phyloP scores from a whole-genome alignment of 2,329 filamentous ascomycete genomes.

The Alternaria atra region DNA sequence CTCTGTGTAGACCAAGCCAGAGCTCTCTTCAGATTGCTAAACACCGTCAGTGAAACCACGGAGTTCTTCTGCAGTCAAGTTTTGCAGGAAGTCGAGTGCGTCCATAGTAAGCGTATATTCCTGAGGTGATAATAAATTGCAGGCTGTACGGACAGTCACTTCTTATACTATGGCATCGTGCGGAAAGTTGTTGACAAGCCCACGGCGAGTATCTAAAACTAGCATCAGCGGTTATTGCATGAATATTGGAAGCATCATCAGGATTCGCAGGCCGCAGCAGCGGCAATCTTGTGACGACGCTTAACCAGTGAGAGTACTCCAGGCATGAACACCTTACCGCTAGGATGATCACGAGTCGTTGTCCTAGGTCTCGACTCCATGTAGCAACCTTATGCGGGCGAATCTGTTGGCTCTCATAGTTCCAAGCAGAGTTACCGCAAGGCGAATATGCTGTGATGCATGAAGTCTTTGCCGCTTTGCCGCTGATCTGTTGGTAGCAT shows the following conservation, averaged over 20 bases:
- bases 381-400: neutral
- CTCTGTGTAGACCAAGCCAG: neutral
- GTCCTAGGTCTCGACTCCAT: too few species aligned
- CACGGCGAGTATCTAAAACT: neutral
- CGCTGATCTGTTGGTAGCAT: neutral
- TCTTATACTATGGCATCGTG: neutral
- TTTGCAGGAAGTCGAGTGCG: neutral
- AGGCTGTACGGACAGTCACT: neutral
- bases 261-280: neutral
- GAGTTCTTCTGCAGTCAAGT: neutral
- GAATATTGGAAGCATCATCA: neutral
- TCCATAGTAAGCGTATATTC: neutral
- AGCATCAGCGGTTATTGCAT: neutral
- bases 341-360: too few species aligned
- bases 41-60: neutral
- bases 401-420: neutral
- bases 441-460: neutral
- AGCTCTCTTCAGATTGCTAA: neutral
- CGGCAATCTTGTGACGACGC: neutral
- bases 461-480: neutral
- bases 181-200: neutral
- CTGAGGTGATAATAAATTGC: neutral
- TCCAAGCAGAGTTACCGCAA: neutral
- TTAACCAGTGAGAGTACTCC: neutral
- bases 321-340: too few species aligned